Evolutionary conservation across 805 yeast genomes (phyloP), one percentile per base, ranked within the genome.

Genomic region (Myxozyma mucilagina): DNA sequence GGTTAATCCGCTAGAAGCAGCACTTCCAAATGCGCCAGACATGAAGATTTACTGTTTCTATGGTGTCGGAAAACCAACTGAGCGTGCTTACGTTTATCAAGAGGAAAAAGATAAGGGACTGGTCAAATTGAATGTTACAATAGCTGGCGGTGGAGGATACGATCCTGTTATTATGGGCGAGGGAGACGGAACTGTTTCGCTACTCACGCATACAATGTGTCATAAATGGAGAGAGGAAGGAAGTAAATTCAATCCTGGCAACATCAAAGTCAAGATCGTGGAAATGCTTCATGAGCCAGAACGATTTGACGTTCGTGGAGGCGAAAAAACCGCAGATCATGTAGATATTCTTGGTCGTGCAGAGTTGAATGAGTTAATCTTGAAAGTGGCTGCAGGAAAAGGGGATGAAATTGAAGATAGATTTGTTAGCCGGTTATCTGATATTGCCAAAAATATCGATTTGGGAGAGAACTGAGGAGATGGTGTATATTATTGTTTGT

Each of bases 11-110:
- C 77, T 94, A 51, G 98, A 94, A 72, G 97, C 86, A 0, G 84
- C 93, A 3, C 80, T 94, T 47, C 99, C 99, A 1, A 79, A 88
- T 70, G 99, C 99, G 0, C 98, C 98, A 2, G 90, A 90, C 71
- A 78, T 94, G 87, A 88, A 89, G 66, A 79, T 91, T 9, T 94
- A 79, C 74, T 90, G 97, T 70, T 86, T 94, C 70, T 94, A 94
- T 70, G 99, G 99, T 4, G 90, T 91, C n/a, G 96, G 97, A 7
- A 93, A 91, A 66, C 96, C 96, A 24, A 93, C 99, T 0, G 99
- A 94, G 74, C 81, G 99, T 48, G 92, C 96, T 0, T 94, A 94
- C 75, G 83, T 85, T 38, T 94, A 94, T 74, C 84, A 83, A 57
- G 90, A 88, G 67, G 88, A 87, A 57, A 78, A 76, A 6, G 83